Evolutionary conservation across 805 yeast species (phyloP), one percentile per base, ranked within the genome.

Genomic region (Metschnikowia arizonensis): DNA sequence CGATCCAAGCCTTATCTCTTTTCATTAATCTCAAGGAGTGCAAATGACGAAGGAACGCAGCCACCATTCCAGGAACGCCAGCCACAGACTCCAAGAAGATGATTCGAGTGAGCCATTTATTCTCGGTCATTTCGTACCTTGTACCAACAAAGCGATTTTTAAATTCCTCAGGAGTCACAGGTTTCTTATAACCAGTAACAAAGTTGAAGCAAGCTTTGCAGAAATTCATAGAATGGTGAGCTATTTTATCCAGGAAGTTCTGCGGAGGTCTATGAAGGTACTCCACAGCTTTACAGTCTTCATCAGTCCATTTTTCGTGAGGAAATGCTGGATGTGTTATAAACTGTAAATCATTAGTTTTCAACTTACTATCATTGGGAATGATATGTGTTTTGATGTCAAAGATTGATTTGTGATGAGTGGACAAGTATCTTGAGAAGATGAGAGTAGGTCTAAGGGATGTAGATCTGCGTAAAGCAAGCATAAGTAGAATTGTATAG

Each of bases 1-100:
- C 87, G 50, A 84, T 74, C 84, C 88, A 84, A 1, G 86, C 88
- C 56, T 79, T 76, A 59, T 83, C 90, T 48, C 89, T 65, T 55
- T 73, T 72, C 53, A 84, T 66, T 40, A 82, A 61, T 52, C 90
- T 66, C 39, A 83, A 59, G 2, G 86, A 76, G 50, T 80, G 82
- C 55, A 83, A 69, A 58, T 84, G 89, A 46, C 89, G 74, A 34
- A 84, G 61, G 63, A 82, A 83, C 1, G 85, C 84, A 3, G 86
- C 90, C 38, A 81, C 85, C 72, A 82, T 77, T 9, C 90, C 89
- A 1, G 90, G 90, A n/a, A 83, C 86, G 7, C 88, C 89, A 4
- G 90, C 90, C 45, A 84, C 73, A 48, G 82, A 75, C 61, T 83
- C 90, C 53, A 83, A 70, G 54, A 84, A 82, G 31, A 84, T 77